Evolutionary conservation across 2,329 filamentous ascomycete genomes (phyloP).

Genomic region (Xylaria arbuscula): DNA sequence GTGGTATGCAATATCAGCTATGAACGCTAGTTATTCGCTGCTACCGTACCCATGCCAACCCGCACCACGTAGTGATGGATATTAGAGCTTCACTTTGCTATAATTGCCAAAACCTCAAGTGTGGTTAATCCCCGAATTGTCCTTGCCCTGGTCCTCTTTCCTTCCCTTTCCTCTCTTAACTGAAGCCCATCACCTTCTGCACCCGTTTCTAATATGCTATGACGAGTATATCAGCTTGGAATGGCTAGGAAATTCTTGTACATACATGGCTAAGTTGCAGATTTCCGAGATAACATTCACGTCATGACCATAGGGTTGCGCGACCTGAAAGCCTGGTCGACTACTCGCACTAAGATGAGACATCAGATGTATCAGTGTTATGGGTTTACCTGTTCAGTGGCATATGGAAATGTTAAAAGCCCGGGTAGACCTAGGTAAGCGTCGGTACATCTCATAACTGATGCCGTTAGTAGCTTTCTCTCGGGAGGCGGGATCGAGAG

Average conservation of each 20-base stretch:
- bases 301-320: background rate
- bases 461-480: too few species aligned
- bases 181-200: background rate
- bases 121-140: conserved; percentile 5
- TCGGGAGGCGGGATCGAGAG: too few species aligned
- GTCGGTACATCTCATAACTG: too few species aligned
- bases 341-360: background rate
- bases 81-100: background rate
- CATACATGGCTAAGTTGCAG: background rate
- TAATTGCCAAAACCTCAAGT: conserved; percentile 17
- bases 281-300: background rate
- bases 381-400: too few species aligned
- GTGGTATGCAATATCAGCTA: background rate
- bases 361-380: too few species aligned
- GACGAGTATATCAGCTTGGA: background rate
- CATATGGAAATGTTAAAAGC: too few species aligned
- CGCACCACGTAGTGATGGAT: background rate
- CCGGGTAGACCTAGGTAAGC: too few species aligned
- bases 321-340: background rate
- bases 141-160: background rate
- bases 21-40: background rate
- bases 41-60: background rate
- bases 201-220: background rate
- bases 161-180: background rate
- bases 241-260: background rate